Conservation (phyloP, 2,329 filamentous ascomycete genomes). For the Pyrenochaeta sp. region DNA sequence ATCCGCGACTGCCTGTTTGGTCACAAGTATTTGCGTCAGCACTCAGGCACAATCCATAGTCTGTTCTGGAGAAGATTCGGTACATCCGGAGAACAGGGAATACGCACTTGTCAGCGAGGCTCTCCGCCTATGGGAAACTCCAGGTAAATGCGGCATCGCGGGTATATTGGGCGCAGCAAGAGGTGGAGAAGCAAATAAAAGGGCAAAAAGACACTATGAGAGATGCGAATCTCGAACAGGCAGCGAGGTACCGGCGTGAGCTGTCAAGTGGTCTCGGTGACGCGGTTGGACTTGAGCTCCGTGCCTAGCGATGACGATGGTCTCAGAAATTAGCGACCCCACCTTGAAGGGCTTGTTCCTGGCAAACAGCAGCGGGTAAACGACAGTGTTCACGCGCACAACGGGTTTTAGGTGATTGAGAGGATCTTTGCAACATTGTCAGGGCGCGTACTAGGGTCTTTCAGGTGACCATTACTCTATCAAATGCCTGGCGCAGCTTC, state of each 20-base stretch:
- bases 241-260: constrained; percentile 14
- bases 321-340: constrained; percentile 34
- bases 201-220: neutral
- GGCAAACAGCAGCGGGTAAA: constrained; percentile 7
- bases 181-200: neutral
- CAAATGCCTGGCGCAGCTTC: neutral
- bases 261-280: constrained; percentile 26
- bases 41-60: neutral
- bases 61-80: constrained; percentile 4
- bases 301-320: constrained; percentile 35
- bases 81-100: constrained; percentile 11
- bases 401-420: neutral
- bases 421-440: constrained; percentile 1
- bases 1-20: constrained; percentile 51
- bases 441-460: constrained; percentile 1
- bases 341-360: constrained; percentile 8
- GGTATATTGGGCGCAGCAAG: constrained; percentile 1
- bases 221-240: constrained; percentile 5
- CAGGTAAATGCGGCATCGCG: constrained; percentile 50
- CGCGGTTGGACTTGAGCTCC: constrained; percentile 23
- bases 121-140: constrained; percentile 33
- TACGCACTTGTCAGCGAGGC: constrained; percentile 42
- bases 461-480: constrained; percentile 9
- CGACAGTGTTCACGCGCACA: constrained; percentile 3
- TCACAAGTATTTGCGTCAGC: constrained; percentile 24